A percentile compares a stretch with the other conserved stretches of the same genome.
Conservation (phyloP, 2,329 filamentous ascomycete species). For the Tolypocladium ophioglossoides region DNA sequence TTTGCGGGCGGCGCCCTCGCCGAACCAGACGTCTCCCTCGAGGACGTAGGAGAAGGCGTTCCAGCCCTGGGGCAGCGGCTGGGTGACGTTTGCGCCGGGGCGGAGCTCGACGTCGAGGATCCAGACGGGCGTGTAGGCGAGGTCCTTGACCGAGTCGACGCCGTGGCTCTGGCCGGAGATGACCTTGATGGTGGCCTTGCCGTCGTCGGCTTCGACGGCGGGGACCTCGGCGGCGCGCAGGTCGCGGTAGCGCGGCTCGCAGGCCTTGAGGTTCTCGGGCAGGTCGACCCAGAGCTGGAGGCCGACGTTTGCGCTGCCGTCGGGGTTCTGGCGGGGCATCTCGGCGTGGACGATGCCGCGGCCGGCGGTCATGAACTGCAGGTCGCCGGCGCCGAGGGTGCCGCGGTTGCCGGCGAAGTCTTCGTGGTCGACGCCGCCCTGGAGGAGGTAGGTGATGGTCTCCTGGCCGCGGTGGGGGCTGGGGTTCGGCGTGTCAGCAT, state of each 20-base stretch:
- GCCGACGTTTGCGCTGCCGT: slow-evolving; percentile 70
- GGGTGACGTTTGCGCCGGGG: slow-evolving; percentile 67
- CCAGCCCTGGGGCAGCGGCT: slow-evolving; percentile 70
- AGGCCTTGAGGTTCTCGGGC: slow-evolving; percentile 68
- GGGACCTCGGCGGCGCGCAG: slow-evolving; percentile 73
- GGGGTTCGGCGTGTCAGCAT: background rate
- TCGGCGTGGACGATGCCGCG: slow-evolving; percentile 88
- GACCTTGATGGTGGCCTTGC: slow-evolving; percentile 72
- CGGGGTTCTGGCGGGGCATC: slow-evolving; percentile 74
- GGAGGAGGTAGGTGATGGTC: slow-evolving; percentile 79
- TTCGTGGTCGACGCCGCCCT: slow-evolving; percentile 80
- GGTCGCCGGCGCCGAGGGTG: slow-evolving; percentile 74
- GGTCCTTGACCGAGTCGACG: slow-evolving; percentile 75
- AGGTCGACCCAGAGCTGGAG: slow-evolving; percentile 96
- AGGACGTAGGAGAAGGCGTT: slow-evolving; percentile 85
- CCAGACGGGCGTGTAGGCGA: slow-evolving; percentile 98
- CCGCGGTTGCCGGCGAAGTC: slow-evolving; percentile 82
- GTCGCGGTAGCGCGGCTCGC: slow-evolving; percentile 88
- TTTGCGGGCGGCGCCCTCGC: slow-evolving; percentile 36
- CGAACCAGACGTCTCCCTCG: slow-evolving; percentile 59
- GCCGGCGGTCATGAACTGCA: slow-evolving; percentile 97
- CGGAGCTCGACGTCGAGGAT: slow-evolving; percentile 72
- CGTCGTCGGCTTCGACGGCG: slow-evolving; percentile 56
- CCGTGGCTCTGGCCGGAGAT: slow-evolving; percentile 80
- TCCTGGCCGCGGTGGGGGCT: slow-evolving; percentile 69